Percentiles rank a stretch among this genome's conserved stretches.
Conservation (phyloP, 2,329 filamentous ascomycete species). For the Paraphoma sp. region DNA sequence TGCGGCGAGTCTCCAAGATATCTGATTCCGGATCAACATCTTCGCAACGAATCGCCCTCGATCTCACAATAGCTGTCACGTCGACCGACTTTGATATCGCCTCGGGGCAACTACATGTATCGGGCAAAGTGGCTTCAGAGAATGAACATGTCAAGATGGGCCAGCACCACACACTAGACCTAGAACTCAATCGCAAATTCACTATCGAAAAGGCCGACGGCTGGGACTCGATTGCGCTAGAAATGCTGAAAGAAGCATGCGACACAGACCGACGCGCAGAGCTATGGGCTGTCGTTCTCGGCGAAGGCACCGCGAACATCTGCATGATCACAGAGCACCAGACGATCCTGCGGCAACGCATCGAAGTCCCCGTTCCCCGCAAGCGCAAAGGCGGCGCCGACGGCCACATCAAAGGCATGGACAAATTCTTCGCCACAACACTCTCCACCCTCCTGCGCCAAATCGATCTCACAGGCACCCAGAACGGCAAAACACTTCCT, state of each 20-base stretch:
- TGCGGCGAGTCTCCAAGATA: conserved; percentile 70
- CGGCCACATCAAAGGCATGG: conserved; percentile 74
- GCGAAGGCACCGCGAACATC: conserved; percentile 84
- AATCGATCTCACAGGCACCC: conserved; percentile 68
- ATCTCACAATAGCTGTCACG: conserved; percentile 69
- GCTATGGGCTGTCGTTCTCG: conserved; percentile 90
- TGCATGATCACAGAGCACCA: conserved; percentile 83
- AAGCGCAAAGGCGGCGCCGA: conserved; percentile 68
- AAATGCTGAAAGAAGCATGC: conserved; percentile 79
- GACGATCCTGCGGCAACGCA: conserved; percentile 73
- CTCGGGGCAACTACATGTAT: conserved; percentile 71
- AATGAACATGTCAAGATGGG: conserved; percentile 73
- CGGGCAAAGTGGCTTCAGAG: conserved; percentile 69
- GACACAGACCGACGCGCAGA: conserved; percentile 81
- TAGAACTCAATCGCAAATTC: conserved; percentile 88
- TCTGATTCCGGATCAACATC: conserved; percentile 66
- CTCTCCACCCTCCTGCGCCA: conserved; percentile 78
- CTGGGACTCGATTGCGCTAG: conserved; percentile 89
- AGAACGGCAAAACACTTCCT: conserved; percentile 59
- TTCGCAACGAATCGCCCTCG: conserved; percentile 69
- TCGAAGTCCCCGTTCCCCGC: conserved; percentile 72
- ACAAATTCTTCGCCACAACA: conserved; percentile 78
- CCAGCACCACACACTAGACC: conserved; percentile 75
- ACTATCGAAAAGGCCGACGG: conserved; percentile 80
- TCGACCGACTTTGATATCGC: conserved; percentile 73